A percentile compares a stretch with the other conserved stretches of the same genome.
These are phyloP conservation scores for Blepharisma undulans DNA, from an alignment of 169 alveolate genomes.

Conservation along the genomic window DNA sequence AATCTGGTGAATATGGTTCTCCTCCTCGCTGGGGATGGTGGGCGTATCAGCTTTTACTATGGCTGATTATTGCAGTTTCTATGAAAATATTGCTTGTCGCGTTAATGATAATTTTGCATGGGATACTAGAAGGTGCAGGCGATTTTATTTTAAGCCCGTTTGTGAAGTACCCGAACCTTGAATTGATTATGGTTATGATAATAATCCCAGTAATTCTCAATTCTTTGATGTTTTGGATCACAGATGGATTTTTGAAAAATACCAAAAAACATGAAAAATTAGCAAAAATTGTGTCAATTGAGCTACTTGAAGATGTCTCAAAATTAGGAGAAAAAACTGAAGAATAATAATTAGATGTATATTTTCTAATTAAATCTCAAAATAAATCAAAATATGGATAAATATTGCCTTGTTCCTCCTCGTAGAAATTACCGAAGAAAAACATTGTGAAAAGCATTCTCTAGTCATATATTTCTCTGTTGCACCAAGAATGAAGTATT, in stretches of 20 bases:
- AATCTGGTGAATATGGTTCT: conserved; percentile 28
- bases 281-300: not conserved
- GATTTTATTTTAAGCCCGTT: conserved; percentile 11
- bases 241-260: conserved; percentile 36
- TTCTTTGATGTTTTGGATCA: conserved; percentile 40
- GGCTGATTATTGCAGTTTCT: not conserved
- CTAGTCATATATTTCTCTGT: not conserved
- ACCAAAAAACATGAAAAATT: not conserved
- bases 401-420: not conserved
- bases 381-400: not conserved
- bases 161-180: not conserved
- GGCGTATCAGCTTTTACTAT: not conserved
- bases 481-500: not conserved
- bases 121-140: not conserved
- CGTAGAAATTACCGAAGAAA: not conserved
- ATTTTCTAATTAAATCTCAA: not conserved
- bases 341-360: not conserved
- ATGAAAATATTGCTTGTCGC: not conserved
- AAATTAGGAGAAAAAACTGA: not conserved
- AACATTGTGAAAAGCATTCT: not conserved
- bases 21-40: not conserved
- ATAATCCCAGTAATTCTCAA: conserved; percentile 30
- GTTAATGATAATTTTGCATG: not conserved
- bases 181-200: conserved; percentile 26
- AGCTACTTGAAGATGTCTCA: not conserved